Base-by-base conservation (phyloP, 108 stramenopile species). In the Aurantiochytrium sp. region DNA sequence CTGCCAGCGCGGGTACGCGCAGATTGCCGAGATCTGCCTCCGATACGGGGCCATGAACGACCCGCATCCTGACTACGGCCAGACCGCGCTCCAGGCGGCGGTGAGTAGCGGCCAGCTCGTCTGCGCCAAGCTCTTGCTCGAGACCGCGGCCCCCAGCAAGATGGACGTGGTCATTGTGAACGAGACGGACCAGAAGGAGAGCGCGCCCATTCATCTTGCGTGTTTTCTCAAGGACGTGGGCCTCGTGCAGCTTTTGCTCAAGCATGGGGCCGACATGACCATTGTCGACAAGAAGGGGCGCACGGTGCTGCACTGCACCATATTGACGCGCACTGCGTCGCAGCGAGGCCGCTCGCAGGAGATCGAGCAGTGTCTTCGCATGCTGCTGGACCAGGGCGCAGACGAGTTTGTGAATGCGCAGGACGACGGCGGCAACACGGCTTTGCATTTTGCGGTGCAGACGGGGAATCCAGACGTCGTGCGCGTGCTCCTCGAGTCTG, bases 391-490 rank as follows among this genome's bases (percentile, higher is more conserved):
- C 45, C 42, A 81, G 17, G 73, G 73, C 73, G 73, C 73, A 27
- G 73, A 81, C 32, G 73, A 81, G n/a, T 48, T 81, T 3, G 30
- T 81, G 10, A 81, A 81, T 1, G 73, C 39, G 12, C 73, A 81
- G 45, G 73, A 81, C 45, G 73, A 81, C 24, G 2, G 10, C 12
- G 73, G 73, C n/a, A 81, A 81, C 24, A 81, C 73, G 6, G 73
- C 73, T 15, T 42, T 81, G 73, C 73, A 81, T 24, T 81, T 81
- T 48, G 73, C 73, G 36, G 73, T 81, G 73, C 73, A 81, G 73
- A 81, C 24, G 6, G 3, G 3, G 19, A 48, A 81, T 3, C 19
- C 45, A 17, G 73, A 48, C 1, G 19, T 81, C 39, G 73, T 81
- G 19, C 39, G 73, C 6, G 45, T 48, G 73, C 45, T 81, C 19